phyloP scores from a whole-genome alignment of 192 early-diverging fungal genomes.

The Coemansia sp. region DNA sequence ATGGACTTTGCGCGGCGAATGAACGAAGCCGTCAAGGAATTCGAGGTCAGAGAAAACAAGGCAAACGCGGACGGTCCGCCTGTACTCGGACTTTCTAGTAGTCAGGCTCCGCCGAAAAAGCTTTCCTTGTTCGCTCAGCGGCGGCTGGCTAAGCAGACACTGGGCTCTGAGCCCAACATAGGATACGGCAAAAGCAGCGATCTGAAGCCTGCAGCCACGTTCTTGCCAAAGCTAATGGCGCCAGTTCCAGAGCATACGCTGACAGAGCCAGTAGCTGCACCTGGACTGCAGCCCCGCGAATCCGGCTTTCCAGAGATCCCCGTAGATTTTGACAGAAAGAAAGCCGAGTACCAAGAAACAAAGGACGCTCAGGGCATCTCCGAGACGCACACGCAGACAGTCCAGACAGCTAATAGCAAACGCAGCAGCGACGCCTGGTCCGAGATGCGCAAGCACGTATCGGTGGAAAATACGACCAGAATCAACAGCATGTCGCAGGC shows the following conservation, averaged over 20 bases:
- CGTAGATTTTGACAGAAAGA: conserved; percentile 6
- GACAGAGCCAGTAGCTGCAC: conserved; percentile 14
- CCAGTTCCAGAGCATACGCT: conserved; percentile 33
- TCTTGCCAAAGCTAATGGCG: conserved; percentile 52
- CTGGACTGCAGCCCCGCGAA: conserved; percentile 19
- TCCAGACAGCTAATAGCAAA: not conserved
- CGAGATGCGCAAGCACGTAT: conserved; percentile 24
- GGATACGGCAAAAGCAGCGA: too few species aligned
- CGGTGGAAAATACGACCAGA: conserved; percentile 54
- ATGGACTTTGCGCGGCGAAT: conserved; percentile 36
- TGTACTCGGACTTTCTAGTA: not conserved
- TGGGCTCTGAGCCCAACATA: not conserved
- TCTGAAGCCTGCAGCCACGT: conserved; percentile 22
- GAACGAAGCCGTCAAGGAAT: conserved; percentile 36
- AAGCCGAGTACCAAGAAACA: not conserved
- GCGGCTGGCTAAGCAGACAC: conserved; percentile 33
- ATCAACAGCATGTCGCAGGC: conserved; percentile 68
- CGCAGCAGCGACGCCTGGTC: conserved; percentile 7
- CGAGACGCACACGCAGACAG: not conserved
- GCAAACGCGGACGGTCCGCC: not conserved
- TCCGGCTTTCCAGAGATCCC: conserved; percentile 35
- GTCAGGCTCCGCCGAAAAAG: conserved; percentile 12
- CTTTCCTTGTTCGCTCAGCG: conserved; percentile 53
- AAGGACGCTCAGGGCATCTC: not conserved
- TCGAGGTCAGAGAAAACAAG: conserved; percentile 22